Evolutionary conservation across 2,329 filamentous ascomycete species (phyloP).

Genomic region (Aspergillus niger): DNA sequence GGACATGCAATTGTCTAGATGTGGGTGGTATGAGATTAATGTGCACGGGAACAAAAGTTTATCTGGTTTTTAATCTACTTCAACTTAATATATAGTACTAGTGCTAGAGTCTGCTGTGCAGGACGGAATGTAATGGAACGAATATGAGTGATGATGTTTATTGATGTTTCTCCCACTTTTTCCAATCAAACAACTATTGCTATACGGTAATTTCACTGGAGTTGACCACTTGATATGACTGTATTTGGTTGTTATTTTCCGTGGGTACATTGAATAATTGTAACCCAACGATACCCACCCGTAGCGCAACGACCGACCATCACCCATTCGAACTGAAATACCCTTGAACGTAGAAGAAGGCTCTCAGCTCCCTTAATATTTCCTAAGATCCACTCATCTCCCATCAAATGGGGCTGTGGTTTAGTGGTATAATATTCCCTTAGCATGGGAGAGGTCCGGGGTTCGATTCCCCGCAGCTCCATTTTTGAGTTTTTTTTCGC

Average conservation of each 20-base stretch:
- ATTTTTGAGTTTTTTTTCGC: not conserved
- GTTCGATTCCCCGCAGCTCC: conserved; percentile 20
- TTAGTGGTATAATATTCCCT: conserved; percentile 23
- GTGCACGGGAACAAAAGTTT: conserved; percentile 3
- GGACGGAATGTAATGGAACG: not conserved
- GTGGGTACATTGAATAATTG: no score
- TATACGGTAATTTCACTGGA: no score
- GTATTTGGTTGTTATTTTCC: no score
- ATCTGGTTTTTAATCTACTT: not conserved
- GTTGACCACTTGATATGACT: no score
- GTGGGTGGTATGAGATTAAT: not conserved
- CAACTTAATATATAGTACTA: not conserved
- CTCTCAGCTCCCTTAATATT: not conserved
- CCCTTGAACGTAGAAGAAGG: no score
- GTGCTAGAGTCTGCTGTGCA: not conserved
- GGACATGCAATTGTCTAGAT: conserved; percentile 8
- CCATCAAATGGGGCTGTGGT: conserved; percentile 12
- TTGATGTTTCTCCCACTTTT: no score
- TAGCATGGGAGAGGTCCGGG: conserved; percentile 22
- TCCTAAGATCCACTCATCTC: not conserved
- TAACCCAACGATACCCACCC: no score
- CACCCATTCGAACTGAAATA: no score
- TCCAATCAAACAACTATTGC: no score
- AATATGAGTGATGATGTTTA: not conserved
- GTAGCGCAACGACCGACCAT: no score